phyloP scores from a whole-genome alignment of 2,329 filamentous ascomycete genomes.

The Tolypocladium paradoxum region DNA sequence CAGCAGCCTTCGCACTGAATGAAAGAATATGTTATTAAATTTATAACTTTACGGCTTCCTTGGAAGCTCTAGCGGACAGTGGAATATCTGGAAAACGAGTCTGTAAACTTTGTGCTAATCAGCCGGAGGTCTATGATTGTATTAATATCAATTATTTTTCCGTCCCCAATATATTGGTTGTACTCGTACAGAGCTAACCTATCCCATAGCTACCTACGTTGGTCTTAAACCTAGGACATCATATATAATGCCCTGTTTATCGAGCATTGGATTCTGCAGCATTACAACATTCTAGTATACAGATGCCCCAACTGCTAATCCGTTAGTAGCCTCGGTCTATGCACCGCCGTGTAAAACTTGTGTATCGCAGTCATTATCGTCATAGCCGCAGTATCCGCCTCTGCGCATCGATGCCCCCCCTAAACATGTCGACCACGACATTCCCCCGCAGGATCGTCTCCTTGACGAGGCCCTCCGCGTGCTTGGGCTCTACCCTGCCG shows the following conservation, averaged over 20 bases:
- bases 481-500: slow-evolving; percentile 61
- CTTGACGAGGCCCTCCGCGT: slow-evolving; percentile 65
- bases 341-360: neutral
- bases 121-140: too few relatives aligned
- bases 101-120: too few relatives aligned
- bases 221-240: too few relatives aligned
- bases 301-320: neutral
- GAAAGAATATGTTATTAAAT: too few relatives aligned
- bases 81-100: too few relatives aligned
- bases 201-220: too few relatives aligned
- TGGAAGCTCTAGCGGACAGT: too few relatives aligned
- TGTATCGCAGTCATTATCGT: slow-evolving; percentile 3
- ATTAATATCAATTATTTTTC: too few relatives aligned
- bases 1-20: too few relatives aligned
- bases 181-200: too few relatives aligned
- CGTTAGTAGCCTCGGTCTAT: neutral
- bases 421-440: slow-evolving; percentile 59
- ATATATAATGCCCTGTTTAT: neutral
- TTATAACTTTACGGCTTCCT: too few relatives aligned
- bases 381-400: slow-evolving; percentile 40
- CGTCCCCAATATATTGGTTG: too few relatives aligned
- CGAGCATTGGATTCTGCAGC: neutral
- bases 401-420: slow-evolving; percentile 53
- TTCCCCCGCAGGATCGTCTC: slow-evolving; percentile 59
- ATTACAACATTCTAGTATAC: neutral